Evolutionary conservation across 306 rosid species (phyloP), one percentile per base, ranked within the genome.

Genomic region (Glycyrrhiza uralensis): DNA sequence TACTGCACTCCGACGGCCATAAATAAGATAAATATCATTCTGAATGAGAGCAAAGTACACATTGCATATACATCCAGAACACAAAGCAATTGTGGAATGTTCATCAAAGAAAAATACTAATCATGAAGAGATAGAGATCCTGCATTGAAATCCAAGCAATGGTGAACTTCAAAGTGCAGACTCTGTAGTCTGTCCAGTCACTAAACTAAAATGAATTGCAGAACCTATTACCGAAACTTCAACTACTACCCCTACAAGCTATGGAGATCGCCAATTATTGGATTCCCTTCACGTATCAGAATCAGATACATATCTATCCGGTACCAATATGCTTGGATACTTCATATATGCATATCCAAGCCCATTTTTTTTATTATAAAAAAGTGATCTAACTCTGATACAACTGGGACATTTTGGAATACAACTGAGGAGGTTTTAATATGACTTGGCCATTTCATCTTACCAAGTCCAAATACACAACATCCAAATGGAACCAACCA

Each of bases 1-100:
- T 30, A 95, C 99, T 95, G 92, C 88, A 87, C 52, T 15, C 63
- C 59, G 54, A 33, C 29, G 57, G 50, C 24, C 75, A 79, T 33
- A 79, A 30, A 26, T 30, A 67, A 55, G 26, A 49, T 61, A 71
- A 56, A 7, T 19, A 70, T 66, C 79, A 65, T 39, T 23, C 28
- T 67, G 20, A 39, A 60, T n/a, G n/a, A 49, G 33, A 50, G 38
- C 13, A 49, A 54, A 57, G 1, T 19, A 32, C 67, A 29, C 58
- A 52, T 70, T 54, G 55, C 66, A 73, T 0, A 58, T 18, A 46
- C 20, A 56, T 8, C 14, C 44, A 47, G 10, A 10, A 58, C 57
- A 65, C 18, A 59, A 39, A 29, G 7, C 51, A 59, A 39, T 19
- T 1, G 18, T 2, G 2, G 28, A 71, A 72, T 54, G 24, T 17